These are phyloP conservation scores for Hordeum pubiflorum DNA, from an alignment of 202 grass and related monocot species.

Conservation along the genomic window DNA sequence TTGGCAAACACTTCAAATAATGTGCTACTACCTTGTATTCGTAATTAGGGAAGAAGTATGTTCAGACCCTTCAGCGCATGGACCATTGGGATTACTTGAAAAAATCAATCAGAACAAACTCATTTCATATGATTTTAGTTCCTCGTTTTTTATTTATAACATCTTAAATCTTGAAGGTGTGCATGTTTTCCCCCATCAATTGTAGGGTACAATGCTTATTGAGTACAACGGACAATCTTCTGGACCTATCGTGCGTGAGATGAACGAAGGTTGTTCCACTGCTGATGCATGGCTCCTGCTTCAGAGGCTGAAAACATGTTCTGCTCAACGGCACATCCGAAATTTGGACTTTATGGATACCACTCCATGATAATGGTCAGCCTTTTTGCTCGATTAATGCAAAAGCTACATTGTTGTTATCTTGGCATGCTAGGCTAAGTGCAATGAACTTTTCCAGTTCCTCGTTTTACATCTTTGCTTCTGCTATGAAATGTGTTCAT, in stretches of 20 bases:
- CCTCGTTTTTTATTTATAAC: constrained; percentile 1
- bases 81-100: background rate
- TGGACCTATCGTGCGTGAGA: constrained; percentile 56
- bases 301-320: constrained; percentile 48
- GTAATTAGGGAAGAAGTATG: background rate
- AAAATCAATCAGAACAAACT: background rate
- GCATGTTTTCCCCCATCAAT: constrained; percentile 5
- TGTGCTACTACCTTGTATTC: background rate
- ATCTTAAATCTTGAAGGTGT: constrained; percentile 19
- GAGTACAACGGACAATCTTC: constrained; percentile 61
- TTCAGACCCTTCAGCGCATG: background rate
- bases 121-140: background rate
- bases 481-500: background rate
- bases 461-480: background rate
- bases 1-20: background rate
- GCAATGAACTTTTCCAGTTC: background rate
- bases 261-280: constrained; percentile 54
- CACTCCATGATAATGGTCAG: constrained; percentile 28
- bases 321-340: background rate
- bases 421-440: constrained; percentile 14
- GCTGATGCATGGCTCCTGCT: constrained; percentile 60
- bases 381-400: background rate
- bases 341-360: constrained; percentile 48
- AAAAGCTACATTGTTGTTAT: background rate
- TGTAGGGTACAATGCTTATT: constrained; percentile 77